Evolutionary conservation across 1,139 yeast genomes (phyloP).

Genomic region (Wickerhamomyces sp.): DNA sequence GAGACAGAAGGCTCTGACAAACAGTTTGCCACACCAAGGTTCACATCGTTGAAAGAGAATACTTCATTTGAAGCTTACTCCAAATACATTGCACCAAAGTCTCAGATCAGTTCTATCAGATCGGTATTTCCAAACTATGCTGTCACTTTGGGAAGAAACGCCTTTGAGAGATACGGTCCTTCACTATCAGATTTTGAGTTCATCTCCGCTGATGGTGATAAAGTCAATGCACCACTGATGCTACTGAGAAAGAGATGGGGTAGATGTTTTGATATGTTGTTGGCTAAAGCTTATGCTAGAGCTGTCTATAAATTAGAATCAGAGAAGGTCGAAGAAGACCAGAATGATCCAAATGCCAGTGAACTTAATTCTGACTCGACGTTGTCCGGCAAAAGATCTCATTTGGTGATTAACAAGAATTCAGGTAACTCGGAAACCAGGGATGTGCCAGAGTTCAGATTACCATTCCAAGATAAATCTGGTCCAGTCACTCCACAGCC

Average conservation of each 20-base stretch:
- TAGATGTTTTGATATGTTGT: constrained; percentile 51
- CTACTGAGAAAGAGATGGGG: constrained; percentile 75
- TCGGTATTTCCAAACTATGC: constrained; percentile 74
- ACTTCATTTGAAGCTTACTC: constrained; percentile 59
- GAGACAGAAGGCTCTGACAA: constrained; percentile 17
- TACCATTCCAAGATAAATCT: constrained; percentile 21
- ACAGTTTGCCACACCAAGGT: neutral
- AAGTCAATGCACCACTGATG: constrained; percentile 55
- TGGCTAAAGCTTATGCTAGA: constrained; percentile 59
- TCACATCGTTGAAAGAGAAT: constrained; percentile 9
- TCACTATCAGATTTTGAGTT: constrained; percentile 67
- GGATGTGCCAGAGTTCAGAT: constrained; percentile 21
- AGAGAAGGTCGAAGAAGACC: constrained; percentile 7
- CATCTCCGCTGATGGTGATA: constrained; percentile 60
- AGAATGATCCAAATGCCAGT: constrained; percentile 2
- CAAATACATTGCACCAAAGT: constrained; percentile 69
- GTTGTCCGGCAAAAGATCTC: constrained; percentile 13
- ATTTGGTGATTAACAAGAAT: constrained; percentile 15
- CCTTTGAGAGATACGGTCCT: constrained; percentile 61
- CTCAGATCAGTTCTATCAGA: constrained; percentile 58
- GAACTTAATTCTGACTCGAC: neutral
- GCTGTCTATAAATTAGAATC: constrained; percentile 43
- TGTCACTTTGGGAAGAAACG: constrained; percentile 68
- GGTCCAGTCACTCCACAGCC: constrained; percentile 3
- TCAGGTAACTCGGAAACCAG: constrained; percentile 11